Evolutionary conservation across 352 stramenopile species (phyloP).

Genomic region (Pythium graminicola): DNA sequence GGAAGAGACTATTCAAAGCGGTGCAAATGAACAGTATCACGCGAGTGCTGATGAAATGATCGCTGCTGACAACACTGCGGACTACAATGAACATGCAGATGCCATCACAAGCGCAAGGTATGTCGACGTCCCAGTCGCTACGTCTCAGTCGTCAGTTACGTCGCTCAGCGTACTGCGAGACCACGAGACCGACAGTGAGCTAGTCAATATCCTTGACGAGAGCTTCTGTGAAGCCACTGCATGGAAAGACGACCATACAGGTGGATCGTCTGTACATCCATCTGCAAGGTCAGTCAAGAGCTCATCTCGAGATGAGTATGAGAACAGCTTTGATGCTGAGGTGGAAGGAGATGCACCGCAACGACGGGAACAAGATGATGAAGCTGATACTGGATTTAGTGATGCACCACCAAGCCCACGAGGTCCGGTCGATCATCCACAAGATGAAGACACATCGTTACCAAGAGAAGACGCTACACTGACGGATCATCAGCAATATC

Average conservation of each 20-base stretch:
- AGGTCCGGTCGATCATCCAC: too few species aligned
- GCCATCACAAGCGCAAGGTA: background rate
- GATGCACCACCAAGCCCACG: too few species aligned
- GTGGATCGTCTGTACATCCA: background rate
- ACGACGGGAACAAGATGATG: background rate
- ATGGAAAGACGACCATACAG: background rate
- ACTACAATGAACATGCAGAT: background rate
- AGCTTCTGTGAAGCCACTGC: slow-evolving; percentile 19
- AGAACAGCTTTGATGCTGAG: slow-evolving; percentile 51
- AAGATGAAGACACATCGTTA: too few species aligned
- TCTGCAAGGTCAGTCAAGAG: slow-evolving; percentile 5
- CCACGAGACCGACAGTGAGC: slow-evolving; percentile 26
- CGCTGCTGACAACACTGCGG: background rate
- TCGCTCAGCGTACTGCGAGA: background rate
- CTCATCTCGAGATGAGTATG: slow-evolving; percentile 28
- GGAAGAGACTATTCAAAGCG: too few species aligned
- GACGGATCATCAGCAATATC: too few species aligned
- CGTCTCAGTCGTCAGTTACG: background rate
- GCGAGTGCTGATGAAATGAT: slow-evolving; percentile 20
- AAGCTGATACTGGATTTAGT: background rate
- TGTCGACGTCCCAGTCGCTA: background rate
- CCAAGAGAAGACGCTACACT: too few species aligned
- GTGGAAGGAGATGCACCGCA: slow-evolving; percentile 12
- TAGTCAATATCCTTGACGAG: slow-evolving; percentile 57
- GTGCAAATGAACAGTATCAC: background rate